Conservation (phyloP, 441 rosid genomes). For the Jatropha multifida region DNA sequence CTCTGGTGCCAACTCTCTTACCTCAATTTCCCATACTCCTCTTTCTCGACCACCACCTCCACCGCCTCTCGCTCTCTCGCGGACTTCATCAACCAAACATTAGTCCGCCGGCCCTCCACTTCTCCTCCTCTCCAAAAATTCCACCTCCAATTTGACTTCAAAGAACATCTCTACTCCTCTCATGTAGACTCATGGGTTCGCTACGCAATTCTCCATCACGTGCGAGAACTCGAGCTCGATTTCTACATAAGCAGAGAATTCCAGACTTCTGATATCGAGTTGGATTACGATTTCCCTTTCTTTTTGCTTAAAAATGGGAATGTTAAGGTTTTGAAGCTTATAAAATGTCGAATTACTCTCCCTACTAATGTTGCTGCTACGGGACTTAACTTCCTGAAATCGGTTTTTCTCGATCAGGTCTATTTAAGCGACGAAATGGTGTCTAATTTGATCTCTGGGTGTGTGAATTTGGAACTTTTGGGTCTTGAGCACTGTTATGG, state of each 20-base stretch:
- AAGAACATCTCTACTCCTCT: neutral
- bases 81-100: constrained; percentile 6
- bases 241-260: constrained; percentile 8
- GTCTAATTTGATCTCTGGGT: constrained; percentile 7
- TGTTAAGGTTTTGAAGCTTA: constrained; percentile 9
- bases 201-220: constrained; percentile 6
- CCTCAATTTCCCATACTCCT: neutral
- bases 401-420: constrained; percentile 7
- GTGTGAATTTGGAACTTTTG: neutral
- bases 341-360: neutral
- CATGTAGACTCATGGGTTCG: constrained; percentile 3
- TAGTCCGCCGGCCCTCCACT: neutral
- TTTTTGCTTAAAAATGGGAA: constrained; percentile 4
- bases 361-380: neutral
- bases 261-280: neutral
- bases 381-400: neutral
- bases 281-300: constrained; percentile 1
- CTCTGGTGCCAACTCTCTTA: constrained; percentile 1
- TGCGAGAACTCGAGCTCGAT: neutral
- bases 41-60: neutral
- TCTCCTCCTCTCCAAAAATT: constrained; percentile 9
- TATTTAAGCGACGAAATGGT: neutral
- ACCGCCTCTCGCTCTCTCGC: neutral
- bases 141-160: constrained; percentile 1
- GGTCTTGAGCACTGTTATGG: constrained; percentile 2